phyloP scores from a whole-genome alignment of 2,329 filamentous ascomycete species.

The Colletotrichum agaves region DNA sequence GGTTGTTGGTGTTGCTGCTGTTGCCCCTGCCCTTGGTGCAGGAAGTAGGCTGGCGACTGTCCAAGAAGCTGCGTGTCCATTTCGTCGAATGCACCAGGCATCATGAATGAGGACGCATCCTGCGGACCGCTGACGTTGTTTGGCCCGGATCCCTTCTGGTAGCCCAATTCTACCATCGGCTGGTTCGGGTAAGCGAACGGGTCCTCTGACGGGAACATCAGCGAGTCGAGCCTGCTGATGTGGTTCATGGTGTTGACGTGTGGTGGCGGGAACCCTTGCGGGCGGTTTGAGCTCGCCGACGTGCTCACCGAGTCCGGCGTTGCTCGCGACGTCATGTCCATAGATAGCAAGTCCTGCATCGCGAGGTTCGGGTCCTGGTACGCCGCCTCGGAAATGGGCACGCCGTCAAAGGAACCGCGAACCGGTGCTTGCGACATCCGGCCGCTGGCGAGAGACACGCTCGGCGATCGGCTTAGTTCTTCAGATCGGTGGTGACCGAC shows the following conservation, averaged over 20 bases:
- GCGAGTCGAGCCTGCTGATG: slow-evolving; percentile 76
- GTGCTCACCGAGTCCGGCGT: slow-evolving; percentile 57
- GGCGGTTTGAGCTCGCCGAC: slow-evolving; percentile 50
- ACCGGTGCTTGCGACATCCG: slow-evolving; percentile 38
- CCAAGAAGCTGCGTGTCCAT: slow-evolving; percentile 79
- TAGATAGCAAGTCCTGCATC: slow-evolving; percentile 56
- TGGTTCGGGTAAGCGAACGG: slow-evolving; percentile 85
- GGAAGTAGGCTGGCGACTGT: slow-evolving; percentile 76
- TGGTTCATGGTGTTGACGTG: slow-evolving; percentile 52
- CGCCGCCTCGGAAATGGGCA: slow-evolving; percentile 43
- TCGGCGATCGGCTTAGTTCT: slow-evolving; percentile 47
- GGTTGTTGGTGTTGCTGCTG: slow-evolving; percentile 41
- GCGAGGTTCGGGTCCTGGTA: slow-evolving; percentile 52
- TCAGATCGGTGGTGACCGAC: slow-evolving; percentile 48
- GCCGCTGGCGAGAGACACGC: slow-evolving; percentile 39
- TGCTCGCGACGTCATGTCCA: slow-evolving; percentile 56
- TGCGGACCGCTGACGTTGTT: slow-evolving; percentile 48
- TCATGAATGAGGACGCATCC: slow-evolving; percentile 58
- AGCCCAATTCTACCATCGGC: slow-evolving; percentile 71
- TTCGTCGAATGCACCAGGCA: slow-evolving; percentile 67
- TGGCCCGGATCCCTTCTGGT: slow-evolving; percentile 47
- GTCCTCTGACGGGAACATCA: slow-evolving; percentile 85
- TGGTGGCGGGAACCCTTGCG: slow-evolving; percentile 43
- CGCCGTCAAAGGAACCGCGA: slow-evolving; percentile 49
- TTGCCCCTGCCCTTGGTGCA: slow-evolving; percentile 62